A percentile compares a stretch with the other conserved stretches of the same genome.
These are phyloP conservation scores for Begonia loranthoides DNA, from an alignment of 306 rosid species.

Conservation along the genomic window DNA sequence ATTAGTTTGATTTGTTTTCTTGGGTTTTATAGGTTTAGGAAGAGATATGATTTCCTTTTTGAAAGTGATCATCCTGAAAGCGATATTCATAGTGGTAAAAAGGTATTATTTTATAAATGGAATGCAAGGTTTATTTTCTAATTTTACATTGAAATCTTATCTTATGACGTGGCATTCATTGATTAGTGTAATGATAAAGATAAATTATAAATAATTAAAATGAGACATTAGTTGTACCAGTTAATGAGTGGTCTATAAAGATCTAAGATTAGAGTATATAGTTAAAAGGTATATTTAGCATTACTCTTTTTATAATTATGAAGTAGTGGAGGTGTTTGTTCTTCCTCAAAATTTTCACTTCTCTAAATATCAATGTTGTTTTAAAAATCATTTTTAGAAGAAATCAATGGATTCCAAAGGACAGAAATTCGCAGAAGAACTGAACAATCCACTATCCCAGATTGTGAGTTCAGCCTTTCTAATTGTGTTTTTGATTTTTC, in stretches of 20 bases:
- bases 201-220: too few species aligned
- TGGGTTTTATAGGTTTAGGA: slow-evolving; percentile 53
- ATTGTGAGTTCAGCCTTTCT: slow-evolving; percentile 26
- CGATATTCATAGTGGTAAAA: slow-evolving; percentile 19
- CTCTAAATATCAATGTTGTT: slow-evolving; percentile 4
- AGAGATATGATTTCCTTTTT: slow-evolving; percentile 51
- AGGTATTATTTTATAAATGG: slow-evolving; percentile 31
- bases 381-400: slow-evolving; percentile 36
- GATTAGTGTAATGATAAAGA: not conserved
- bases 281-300: too few species aligned
- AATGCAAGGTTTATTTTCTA: slow-evolving; percentile 18
- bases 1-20: not conserved
- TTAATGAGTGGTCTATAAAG: too few species aligned
- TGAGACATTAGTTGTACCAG: too few species aligned
- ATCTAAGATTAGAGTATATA: too few species aligned
- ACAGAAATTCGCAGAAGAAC: slow-evolving; percentile 35
- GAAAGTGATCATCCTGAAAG: slow-evolving; percentile 22
- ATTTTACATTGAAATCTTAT: slow-evolving; percentile 5
- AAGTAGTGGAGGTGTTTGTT: too few species aligned
- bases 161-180: slow-evolving; percentile 1
- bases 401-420: slow-evolving; percentile 33
- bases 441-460: slow-evolving; percentile 40
- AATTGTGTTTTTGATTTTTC: slow-evolving; percentile 2
- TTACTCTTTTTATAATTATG: too few species aligned
- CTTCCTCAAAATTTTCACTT: too few species aligned